Evolutionary conservation across 176 grass and related monocot genomes (phyloP).

Genomic region (Thinopyrum elongatum): DNA sequence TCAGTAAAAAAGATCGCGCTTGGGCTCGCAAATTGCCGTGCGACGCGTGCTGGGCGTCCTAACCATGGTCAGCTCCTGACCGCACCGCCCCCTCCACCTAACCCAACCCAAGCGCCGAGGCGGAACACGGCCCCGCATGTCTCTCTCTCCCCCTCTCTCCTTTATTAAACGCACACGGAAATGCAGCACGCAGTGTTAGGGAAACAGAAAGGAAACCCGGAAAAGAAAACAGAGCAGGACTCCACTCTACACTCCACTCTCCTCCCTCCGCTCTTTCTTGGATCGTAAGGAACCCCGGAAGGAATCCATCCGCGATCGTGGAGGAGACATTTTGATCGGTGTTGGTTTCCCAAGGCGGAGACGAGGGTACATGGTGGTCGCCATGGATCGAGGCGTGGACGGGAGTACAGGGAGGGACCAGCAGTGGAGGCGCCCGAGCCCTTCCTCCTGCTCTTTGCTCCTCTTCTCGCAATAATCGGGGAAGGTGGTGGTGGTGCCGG

Average conservation of each 20-base stretch:
- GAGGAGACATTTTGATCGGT: slow-evolving; percentile 3
- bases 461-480: neutral
- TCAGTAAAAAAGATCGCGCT: too few relatives aligned
- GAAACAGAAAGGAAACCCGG: slow-evolving; percentile 27
- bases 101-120: slow-evolving; percentile 15
- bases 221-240: neutral
- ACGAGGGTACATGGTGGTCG: neutral
- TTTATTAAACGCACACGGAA: slow-evolving; percentile 56
- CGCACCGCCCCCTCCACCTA: slow-evolving; percentile 15
- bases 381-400: slow-evolving; percentile 26
- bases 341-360: neutral
- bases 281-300: slow-evolving; percentile 27
- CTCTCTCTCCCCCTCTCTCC: neutral
- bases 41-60: neutral
- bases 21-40: neutral
- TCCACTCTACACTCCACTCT: slow-evolving; percentile 36
- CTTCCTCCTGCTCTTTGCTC: neutral
- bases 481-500: neutral
- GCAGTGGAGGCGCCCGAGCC: slow-evolving; percentile 11
- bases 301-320: neutral
- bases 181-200: slow-evolving; percentile 31
- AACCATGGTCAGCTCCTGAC: slow-evolving; percentile 55
- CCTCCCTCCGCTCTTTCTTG: neutral
- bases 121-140: neutral
- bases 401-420: neutral